Evolutionary conservation across 1,284 basidiomycete genomes (phyloP).

Genomic region (Microstroma glucosiphilum): DNA sequence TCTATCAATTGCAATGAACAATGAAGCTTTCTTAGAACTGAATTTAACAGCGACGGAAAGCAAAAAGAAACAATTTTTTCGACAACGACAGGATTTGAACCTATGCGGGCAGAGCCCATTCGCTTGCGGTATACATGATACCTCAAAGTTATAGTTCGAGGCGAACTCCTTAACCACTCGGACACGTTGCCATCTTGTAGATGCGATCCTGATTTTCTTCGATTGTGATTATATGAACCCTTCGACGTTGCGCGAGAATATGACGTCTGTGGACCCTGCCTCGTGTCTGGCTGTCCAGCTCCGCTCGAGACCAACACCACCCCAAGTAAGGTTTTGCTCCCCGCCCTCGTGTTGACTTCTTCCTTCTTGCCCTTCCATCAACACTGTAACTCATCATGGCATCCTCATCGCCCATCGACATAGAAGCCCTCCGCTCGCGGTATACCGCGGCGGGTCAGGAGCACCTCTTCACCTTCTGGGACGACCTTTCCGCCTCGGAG

Average conservation of each 20-base stretch:
- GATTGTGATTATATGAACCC: no score
- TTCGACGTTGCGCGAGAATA: no score
- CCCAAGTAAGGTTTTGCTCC: no score
- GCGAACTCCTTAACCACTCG: slow-evolving; percentile 3
- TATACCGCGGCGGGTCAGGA: slow-evolving; percentile 70
- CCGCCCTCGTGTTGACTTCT: no score
- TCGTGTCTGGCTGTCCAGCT: no score
- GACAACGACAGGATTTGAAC: slow-evolving; percentile 5
- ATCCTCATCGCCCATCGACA: slow-evolving; percentile 15
- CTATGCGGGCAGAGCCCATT: slow-evolving; percentile 3
- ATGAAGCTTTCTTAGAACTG: no score
- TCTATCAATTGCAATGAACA: not conserved
- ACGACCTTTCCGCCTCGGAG: slow-evolving; percentile 63
- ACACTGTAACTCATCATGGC: not conserved
- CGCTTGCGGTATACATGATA: not conserved
- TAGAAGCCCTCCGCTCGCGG: slow-evolving; percentile 13
- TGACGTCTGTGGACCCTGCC: no score
- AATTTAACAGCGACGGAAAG: no score
- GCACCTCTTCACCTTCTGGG: slow-evolving; percentile 84
- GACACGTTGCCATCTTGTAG: not conserved
- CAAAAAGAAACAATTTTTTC: slow-evolving; percentile 1
- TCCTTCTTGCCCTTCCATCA: no score
- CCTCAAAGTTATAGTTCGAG: not conserved
- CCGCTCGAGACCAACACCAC: no score
- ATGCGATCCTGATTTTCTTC: no score